Conservation (phyloP, 1,139 yeast genomes). For the Hemisphaericaspora lyxosophila region DNA sequence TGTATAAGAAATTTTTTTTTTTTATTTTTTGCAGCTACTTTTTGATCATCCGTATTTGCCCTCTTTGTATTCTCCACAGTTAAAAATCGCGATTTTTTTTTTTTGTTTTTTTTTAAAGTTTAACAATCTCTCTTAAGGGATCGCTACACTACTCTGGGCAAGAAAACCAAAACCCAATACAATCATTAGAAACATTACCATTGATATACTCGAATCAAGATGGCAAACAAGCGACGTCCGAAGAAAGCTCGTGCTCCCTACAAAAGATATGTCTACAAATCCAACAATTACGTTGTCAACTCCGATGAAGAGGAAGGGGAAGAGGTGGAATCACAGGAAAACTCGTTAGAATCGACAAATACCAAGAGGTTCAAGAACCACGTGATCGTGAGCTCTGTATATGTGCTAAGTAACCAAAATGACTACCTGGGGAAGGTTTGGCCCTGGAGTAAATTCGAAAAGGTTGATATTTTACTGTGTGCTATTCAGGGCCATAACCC, state of each 20-base stretch:
- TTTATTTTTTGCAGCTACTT: too few species aligned
- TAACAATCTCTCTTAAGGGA: too few species aligned
- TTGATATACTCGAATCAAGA: too few species aligned
- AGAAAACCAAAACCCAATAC: too few species aligned
- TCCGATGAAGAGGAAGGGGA: conserved; percentile 37
- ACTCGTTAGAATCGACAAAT: conserved; percentile 22
- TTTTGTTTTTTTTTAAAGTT: too few species aligned
- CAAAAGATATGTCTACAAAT: conserved; percentile 71
- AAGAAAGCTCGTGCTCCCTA: conserved; percentile 78
- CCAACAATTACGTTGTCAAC: conserved; percentile 36
- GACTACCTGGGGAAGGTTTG: conserved; percentile 30
- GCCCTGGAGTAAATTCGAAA: conserved; percentile 48
- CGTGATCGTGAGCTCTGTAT: conserved; percentile 33
- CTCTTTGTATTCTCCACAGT: too few species aligned
- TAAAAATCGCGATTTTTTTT: too few species aligned
- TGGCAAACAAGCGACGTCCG: conserved; percentile 86
- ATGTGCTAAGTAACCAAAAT: conserved; percentile 32
- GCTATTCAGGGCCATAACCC: conserved; percentile 25
- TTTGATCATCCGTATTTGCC: too few species aligned
- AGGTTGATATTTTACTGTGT: conserved; percentile 43
- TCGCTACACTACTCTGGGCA: too few species aligned
- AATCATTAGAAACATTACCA: too few species aligned
- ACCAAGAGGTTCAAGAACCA: conserved; percentile 31
- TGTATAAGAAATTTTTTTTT: too few species aligned
- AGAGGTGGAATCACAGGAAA: conserved; percentile 18